Evolutionary conservation across 805 yeast genomes (phyloP).

Genomic region (Tetrapisispora phaffii): DNA sequence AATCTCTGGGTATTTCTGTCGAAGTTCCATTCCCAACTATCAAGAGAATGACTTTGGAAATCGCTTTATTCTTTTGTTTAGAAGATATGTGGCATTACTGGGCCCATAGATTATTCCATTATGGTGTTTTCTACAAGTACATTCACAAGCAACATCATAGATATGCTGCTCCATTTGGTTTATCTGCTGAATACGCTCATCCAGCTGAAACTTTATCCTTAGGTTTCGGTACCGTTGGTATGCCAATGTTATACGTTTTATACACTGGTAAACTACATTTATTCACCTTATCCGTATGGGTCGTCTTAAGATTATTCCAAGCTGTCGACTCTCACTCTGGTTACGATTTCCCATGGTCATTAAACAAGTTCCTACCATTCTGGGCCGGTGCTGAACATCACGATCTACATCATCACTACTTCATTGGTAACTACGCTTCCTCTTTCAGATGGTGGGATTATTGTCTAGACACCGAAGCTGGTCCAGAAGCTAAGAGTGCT

Average conservation of each 20-base stretch:
- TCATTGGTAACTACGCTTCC: conserved; percentile 90
- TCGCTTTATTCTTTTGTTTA: conserved; percentile 65
- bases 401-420: conserved; percentile 93
- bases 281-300: conserved; percentile 85
- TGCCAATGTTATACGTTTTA: conserved; percentile 78
- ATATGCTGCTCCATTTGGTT: conserved; percentile 95
- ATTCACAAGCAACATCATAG: conserved; percentile 97
- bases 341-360: conserved; percentile 94
- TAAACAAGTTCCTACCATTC: conserved; percentile 83
- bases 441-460: conserved; percentile 96
- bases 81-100: conserved; percentile 98
- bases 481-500: conserved; percentile 63
- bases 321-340: conserved; percentile 98
- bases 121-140: conserved; percentile 79
- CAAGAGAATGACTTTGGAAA: conserved; percentile 51
- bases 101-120: conserved; percentile 85
- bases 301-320: conserved; percentile 78
- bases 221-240: conserved; percentile 94
- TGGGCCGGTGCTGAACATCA: conserved; percentile 99
- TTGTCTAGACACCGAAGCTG: conserved; percentile 80
- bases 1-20: conserved; percentile 63
- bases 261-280: conserved; percentile 71
- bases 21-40: conserved; percentile 77
- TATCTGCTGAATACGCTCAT: conserved; percentile 96
- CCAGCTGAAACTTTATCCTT: conserved; percentile 85